Conservation (phyloP, 306 rosid species). For the Cajanus cajan region DNA sequence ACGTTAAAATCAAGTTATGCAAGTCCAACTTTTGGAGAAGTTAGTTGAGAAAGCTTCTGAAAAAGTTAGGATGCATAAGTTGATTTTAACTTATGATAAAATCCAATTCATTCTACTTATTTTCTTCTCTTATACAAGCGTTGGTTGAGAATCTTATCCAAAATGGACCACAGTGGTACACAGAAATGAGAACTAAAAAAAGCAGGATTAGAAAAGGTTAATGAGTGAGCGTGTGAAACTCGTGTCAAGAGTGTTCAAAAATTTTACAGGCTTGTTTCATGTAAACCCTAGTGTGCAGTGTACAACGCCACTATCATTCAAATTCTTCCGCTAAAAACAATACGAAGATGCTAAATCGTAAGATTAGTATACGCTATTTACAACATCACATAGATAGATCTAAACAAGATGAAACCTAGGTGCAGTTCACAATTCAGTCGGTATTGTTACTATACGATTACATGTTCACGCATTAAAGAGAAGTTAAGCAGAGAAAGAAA, state of each 20-base stretch:
- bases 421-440: background rate
- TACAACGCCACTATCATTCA: background rate
- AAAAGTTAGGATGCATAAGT: background rate
- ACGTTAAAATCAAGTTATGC: background rate
- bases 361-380: background rate
- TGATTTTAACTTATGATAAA: background rate
- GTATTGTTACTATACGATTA: background rate
- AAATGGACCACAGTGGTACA: background rate
- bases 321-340: background rate
- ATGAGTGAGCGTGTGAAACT: background rate
- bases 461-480: background rate
- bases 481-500: background rate
- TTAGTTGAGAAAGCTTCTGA: background rate
- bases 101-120: background rate
- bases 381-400: background rate
- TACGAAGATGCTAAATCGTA: background rate
- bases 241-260: background rate
- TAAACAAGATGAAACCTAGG: background rate
- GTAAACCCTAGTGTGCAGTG: background rate
- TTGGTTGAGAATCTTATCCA: background rate
- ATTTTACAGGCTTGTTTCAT: background rate
- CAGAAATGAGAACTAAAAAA: background rate
- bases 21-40: background rate
- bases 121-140: background rate
- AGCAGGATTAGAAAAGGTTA: background rate